phyloP scores from a whole-genome alignment of 2,329 filamentous ascomycete genomes.

The Raffaelea albimanens region DNA sequence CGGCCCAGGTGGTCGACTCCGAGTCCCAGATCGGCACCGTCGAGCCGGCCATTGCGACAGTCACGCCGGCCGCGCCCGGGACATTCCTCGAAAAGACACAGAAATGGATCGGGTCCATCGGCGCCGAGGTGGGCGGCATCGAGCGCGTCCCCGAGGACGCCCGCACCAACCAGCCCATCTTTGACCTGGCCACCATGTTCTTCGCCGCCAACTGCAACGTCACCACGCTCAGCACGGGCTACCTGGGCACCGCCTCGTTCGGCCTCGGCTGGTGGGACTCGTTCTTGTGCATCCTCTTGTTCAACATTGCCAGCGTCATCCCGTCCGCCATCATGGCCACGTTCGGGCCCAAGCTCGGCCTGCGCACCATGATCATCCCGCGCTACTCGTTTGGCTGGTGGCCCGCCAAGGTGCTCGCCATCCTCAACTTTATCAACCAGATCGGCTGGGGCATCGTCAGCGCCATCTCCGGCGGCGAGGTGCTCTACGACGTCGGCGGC shows the following conservation, averaged over 20 bases:
- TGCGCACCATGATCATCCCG: slow-evolving; percentile 20
- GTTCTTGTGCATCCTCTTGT: slow-evolving; percentile 17
- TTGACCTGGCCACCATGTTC: slow-evolving; percentile 13
- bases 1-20: neutral
- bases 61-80: neutral
- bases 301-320: slow-evolving; percentile 18
- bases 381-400: slow-evolving; percentile 20
- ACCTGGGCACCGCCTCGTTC: slow-evolving; percentile 8
- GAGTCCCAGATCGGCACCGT: neutral
- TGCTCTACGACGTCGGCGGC: slow-evolving; percentile 15
- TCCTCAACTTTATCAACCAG: slow-evolving; percentile 13
- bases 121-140: slow-evolving; percentile 12
- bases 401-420: slow-evolving; percentile 11
- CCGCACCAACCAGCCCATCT: slow-evolving; percentile 12
- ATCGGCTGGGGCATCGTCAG: slow-evolving; percentile 15
- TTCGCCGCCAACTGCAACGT: slow-evolving; percentile 12
- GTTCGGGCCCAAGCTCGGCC: slow-evolving; percentile 19
- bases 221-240: slow-evolving; percentile 10
- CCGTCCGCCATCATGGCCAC: slow-evolving; percentile 16
- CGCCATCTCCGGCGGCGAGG: slow-evolving; percentile 13
- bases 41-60: neutral
- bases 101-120: slow-evolving; percentile 9
- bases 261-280: slow-evolving; percentile 18
- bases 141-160: slow-evolving; percentile 10
- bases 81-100: slow-evolving; percentile 8